These are phyloP conservation scores for Colletotrichum incanum DNA, from an alignment of 2,329 filamentous ascomycete genomes.

Conservation along the genomic window DNA sequence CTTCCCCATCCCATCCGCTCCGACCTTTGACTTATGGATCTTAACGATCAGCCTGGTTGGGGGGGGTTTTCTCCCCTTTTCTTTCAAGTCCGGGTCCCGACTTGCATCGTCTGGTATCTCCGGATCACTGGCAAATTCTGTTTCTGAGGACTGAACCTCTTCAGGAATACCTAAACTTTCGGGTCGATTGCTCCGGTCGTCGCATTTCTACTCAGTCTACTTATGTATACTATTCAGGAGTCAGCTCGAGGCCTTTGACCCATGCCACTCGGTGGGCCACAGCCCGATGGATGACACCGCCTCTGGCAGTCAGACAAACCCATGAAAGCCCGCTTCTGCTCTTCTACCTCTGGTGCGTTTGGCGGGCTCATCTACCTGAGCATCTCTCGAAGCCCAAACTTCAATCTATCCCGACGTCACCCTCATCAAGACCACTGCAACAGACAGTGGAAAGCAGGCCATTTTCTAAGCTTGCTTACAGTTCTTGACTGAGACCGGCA, in stretches of 20 bases:
- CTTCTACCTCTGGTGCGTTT: conserved; percentile 4
- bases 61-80: no score
- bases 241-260: background rate
- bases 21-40: background rate
- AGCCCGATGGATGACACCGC: background rate
- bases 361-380: background rate
- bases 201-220: background rate
- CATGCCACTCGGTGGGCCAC: background rate
- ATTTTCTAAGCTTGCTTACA: conserved; percentile 5
- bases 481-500: conserved; percentile 13
- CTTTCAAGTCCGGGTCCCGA: conserved; percentile 20
- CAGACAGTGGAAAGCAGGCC: background rate
- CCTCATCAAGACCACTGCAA: no score
- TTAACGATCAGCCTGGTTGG: background rate
- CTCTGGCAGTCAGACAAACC: background rate
- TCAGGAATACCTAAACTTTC: conserved; percentile 12
- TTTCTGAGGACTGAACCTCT: background rate
- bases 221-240: background rate
- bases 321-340: conserved; percentile 1
- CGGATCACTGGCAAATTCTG: background rate
- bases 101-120: background rate
- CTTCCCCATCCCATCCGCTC: background rate
- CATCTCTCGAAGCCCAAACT: background rate
- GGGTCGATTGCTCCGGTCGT: conserved; percentile 14
- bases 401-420: background rate